These are phyloP conservation scores for Bassia scoparia DNA, from an alignment of 148 eudicot species.

Conservation along the genomic window DNA sequence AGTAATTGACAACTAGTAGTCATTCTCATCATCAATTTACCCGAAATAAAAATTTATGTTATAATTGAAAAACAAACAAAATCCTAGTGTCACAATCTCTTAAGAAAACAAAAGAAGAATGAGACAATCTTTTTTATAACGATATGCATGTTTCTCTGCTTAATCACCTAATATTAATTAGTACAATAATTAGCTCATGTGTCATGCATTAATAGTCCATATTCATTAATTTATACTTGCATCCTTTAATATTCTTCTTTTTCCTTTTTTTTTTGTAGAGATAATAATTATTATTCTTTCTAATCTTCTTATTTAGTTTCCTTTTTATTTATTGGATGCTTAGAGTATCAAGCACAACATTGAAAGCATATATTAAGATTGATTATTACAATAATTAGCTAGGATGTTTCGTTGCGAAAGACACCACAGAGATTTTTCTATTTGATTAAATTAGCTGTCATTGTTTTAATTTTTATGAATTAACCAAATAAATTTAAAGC, in stretches of 20 bases:
- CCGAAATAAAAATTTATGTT: no score
- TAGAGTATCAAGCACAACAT: constrained; percentile 16
- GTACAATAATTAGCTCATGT: constrained; percentile 14
- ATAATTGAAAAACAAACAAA: no score
- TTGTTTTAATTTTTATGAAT: no score
- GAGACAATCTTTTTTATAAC: neutral
- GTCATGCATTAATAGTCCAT: constrained; percentile 9
- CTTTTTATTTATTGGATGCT: no score
- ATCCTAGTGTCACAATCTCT: neutral
- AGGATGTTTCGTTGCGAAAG: no score
- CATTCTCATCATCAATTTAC: no score
- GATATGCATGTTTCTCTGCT: neutral
- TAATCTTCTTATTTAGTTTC: neutral
- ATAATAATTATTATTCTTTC: neutral
- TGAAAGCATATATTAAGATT: no score
- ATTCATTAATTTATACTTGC: constrained; percentile 7
- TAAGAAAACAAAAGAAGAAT: neutral
- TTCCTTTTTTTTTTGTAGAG: neutral
- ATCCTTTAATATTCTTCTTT: neutral
- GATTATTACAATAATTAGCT: constrained; percentile 9
- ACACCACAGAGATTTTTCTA: no score
- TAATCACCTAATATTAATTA: constrained; percentile 7
- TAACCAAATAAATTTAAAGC: no score
- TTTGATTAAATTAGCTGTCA: no score
- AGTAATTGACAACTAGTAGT: no score